phyloP scores from a whole-genome alignment of 2,329 filamentous ascomycete genomes.

The Zymoseptoria brevis region DNA sequence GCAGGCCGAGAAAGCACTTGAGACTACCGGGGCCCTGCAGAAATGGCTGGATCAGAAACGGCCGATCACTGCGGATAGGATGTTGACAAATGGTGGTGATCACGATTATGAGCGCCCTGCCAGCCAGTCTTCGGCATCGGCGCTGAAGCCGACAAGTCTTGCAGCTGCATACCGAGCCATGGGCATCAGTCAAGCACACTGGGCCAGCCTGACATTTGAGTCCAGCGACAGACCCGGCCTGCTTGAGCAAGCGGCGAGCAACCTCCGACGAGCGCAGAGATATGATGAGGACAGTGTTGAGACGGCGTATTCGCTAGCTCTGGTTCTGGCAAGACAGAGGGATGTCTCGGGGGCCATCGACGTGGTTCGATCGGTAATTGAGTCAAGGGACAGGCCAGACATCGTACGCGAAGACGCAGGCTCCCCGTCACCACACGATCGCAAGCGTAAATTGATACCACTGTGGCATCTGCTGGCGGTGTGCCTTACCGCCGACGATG shows the following conservation, averaged over 20 bases:
- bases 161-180: conserved; percentile 74
- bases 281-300: conserved; percentile 52
- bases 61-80: conserved; percentile 15
- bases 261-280: conserved; percentile 51
- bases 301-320: conserved; percentile 68
- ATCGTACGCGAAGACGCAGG: conserved; percentile 12
- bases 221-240: conserved; percentile 62
- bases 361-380: conserved; percentile 67
- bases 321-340: conserved; percentile 82
- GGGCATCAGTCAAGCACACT: conserved; percentile 77
- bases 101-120: conserved; percentile 1
- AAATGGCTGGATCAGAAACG: conserved; percentile 61
- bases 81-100: conserved; percentile 9
- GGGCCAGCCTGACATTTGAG: conserved; percentile 75
- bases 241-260: conserved; percentile 68
- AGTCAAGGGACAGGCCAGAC: conserved; percentile 34
- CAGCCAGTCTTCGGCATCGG: conserved; percentile 27
- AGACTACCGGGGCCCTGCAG: conserved; percentile 63
- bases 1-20: conserved; percentile 70
- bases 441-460: conserved; percentile 61
- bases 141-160: conserved; percentile 53
- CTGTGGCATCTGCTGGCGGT: conserved; percentile 88
- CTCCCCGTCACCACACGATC: conserved; percentile 11
- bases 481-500: conserved; percentile 75
- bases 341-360: conserved; percentile 75